Evolutionary conservation across 306 rosid genomes (phyloP).

Genomic region (Quercus variabilis): DNA sequence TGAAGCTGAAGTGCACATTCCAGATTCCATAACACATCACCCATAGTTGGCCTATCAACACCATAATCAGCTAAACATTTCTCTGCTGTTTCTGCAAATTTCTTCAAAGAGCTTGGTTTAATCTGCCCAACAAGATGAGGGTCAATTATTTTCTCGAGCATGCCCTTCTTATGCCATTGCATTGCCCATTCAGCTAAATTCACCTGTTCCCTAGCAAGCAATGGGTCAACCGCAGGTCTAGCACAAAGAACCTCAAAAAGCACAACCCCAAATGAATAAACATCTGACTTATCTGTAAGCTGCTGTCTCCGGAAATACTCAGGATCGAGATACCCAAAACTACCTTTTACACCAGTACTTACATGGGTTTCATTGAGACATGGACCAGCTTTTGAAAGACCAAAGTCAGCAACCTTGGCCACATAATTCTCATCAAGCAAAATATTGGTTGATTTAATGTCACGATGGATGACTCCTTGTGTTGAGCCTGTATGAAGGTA

Average conservation of each 20-base stretch:
- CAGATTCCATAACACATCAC: slow-evolving; percentile 94
- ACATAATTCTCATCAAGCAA: slow-evolving; percentile 79
- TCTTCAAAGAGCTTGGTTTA: slow-evolving; percentile 65
- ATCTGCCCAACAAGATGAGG: slow-evolving; percentile 61
- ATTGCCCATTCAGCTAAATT: slow-evolving; percentile 94
- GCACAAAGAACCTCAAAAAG: slow-evolving; percentile 93
- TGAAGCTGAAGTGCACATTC: slow-evolving; percentile 94
- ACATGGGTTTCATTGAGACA: slow-evolving; percentile 90
- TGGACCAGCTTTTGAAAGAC: slow-evolving; percentile 95
- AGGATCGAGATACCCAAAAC: slow-evolving; percentile 94
- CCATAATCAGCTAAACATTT: slow-evolving; percentile 95
- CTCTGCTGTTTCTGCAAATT: slow-evolving; percentile 92
- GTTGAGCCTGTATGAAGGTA: slow-evolving; percentile 98
- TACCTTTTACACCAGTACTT: slow-evolving; percentile 94
- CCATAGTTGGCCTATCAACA: slow-evolving; percentile 95
- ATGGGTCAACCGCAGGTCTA: slow-evolving; percentile 92
- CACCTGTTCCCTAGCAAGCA: slow-evolving; percentile 78
- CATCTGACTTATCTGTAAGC: slow-evolving; percentile 91
- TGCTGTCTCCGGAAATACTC: slow-evolving; percentile 97
- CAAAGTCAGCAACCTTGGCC: slow-evolving; percentile 98
- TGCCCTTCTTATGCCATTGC: slow-evolving; percentile 79
- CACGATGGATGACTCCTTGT: slow-evolving; percentile 97
- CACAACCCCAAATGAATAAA: slow-evolving; percentile 95
- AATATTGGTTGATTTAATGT: slow-evolving; percentile 92
- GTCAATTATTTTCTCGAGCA: slow-evolving; percentile 70